A percentile compares a stretch with the other conserved stretches of the same genome.
Conservation (phyloP, 1,284 basidiomycete genomes). For the Heterobasidion irregulare region DNA sequence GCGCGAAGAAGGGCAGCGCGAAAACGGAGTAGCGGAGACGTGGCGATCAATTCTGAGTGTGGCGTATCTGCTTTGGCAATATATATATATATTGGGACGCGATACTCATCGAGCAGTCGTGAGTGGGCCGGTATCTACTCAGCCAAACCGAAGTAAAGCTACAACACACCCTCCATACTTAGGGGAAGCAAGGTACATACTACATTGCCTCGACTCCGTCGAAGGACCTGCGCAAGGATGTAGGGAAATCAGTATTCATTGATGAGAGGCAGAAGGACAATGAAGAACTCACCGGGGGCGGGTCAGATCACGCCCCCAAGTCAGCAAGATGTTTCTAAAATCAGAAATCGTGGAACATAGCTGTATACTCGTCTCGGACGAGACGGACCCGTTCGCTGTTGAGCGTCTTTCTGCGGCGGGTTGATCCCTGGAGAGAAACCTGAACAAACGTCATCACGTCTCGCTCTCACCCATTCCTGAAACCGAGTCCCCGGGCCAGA, state of each 20-base stretch:
- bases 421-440: no score
- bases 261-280: neutral
- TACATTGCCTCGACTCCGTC: no score
- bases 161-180: no score
- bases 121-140: no score
- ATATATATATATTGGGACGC: neutral
- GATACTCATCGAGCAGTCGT: neutral
- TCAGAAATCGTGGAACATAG: neutral
- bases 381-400: neutral
- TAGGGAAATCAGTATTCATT: neutral
- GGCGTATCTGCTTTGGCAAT: neutral
- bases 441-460: no score
- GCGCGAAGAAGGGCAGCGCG: constrained; percentile 35
- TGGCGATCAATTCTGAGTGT: neutral
- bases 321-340: neutral
- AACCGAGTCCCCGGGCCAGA: no score
- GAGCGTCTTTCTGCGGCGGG: no score
- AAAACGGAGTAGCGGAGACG: constrained; percentile 38
- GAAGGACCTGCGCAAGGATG: neutral
- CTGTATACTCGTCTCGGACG: neutral
- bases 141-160: no score
- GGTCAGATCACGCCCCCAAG: neutral
- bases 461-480: no score
- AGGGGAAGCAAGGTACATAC: no score
- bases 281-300: neutral